phyloP scores from a whole-genome alignment of 768 basidiomycete species.

The Pluteus cervinus region DNA sequence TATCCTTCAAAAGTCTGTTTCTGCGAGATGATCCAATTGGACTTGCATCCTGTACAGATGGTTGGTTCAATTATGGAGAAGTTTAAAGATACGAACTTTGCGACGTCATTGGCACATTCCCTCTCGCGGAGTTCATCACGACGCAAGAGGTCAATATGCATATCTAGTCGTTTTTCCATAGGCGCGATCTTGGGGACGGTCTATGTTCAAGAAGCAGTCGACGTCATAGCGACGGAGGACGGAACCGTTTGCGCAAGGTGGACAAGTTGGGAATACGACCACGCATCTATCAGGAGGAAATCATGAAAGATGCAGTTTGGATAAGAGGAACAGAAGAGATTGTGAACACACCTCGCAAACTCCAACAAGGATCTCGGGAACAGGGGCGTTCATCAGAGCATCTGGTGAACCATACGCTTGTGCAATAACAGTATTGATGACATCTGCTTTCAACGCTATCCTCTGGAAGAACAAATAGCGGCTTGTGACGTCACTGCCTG shows the following conservation, averaged over 20 bases:
- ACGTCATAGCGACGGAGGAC: slow-evolving; percentile 76
- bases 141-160: slow-evolving; percentile 79
- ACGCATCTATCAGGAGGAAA: slow-evolving; percentile 51
- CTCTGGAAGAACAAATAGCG: slow-evolving; percentile 92
- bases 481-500: slow-evolving; percentile 81
- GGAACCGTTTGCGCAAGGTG: slow-evolving; percentile 86
- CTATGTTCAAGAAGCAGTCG: slow-evolving; percentile 79
- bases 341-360: slow-evolving; percentile 74
- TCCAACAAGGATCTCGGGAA: slow-evolving; percentile 86
- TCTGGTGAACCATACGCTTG: slow-evolving; percentile 81
- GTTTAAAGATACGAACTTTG: slow-evolving; percentile 50
- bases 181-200: slow-evolving; percentile 77
- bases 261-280: slow-evolving; percentile 76
- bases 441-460: slow-evolving; percentile 77
- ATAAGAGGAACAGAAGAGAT: neutral
- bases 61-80: neutral
- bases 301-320: slow-evolving; percentile 4
- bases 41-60: slow-evolving; percentile 65
- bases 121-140: slow-evolving; percentile 88
- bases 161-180: slow-evolving; percentile 87
- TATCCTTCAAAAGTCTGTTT: slow-evolving; percentile 77
- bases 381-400: slow-evolving; percentile 69
- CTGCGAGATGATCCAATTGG: slow-evolving; percentile 89
- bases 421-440: slow-evolving; percentile 78
- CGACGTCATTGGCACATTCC: slow-evolving; percentile 87